These are phyloP conservation scores for Carex littledalei DNA, from an alignment of 176 grass and related monocot genomes.

Conservation along the genomic window DNA sequence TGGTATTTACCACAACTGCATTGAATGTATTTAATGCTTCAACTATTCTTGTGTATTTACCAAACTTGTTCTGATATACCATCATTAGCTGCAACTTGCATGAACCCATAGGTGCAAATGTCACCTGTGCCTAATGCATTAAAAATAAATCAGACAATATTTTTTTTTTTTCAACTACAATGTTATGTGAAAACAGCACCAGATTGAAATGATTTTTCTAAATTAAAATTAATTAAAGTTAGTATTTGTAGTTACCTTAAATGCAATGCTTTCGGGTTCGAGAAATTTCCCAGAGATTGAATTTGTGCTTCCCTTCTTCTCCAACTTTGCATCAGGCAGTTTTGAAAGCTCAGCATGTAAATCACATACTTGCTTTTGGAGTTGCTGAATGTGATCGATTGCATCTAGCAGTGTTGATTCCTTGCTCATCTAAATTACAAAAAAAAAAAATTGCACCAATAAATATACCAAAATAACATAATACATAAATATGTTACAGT, in stretches of 20 bases:
- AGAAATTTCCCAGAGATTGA: slow-evolving; percentile 34
- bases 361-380: slow-evolving; percentile 66
- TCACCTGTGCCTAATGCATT: slow-evolving; percentile 41
- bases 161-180: not conserved
- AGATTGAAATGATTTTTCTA: not conserved
- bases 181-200: not conserved
- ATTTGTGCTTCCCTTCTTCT: slow-evolving; percentile 45
- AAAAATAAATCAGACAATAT: not conserved
- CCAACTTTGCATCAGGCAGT: slow-evolving; percentile 31
- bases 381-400: slow-evolving; percentile 69
- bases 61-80: slow-evolving; percentile 41
- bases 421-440: slow-evolving; percentile 76
- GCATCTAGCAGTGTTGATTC: slow-evolving; percentile 75
- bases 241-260: slow-evolving; percentile 35
- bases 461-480: not conserved
- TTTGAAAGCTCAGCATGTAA: slow-evolving; percentile 58
- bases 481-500: not conserved
- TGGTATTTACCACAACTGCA: slow-evolving; percentile 43
- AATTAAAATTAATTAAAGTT: not conserved
- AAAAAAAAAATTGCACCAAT: not conserved
- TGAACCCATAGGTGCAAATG: slow-evolving; percentile 41
- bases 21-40: slow-evolving; percentile 54
- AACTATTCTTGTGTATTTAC: slow-evolving; percentile 56
- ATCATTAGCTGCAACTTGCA: slow-evolving; percentile 59
- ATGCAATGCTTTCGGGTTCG: slow-evolving; percentile 30